Conservation (phyloP, 1,139 yeast species). For the Debaryomyces udenii region DNA sequence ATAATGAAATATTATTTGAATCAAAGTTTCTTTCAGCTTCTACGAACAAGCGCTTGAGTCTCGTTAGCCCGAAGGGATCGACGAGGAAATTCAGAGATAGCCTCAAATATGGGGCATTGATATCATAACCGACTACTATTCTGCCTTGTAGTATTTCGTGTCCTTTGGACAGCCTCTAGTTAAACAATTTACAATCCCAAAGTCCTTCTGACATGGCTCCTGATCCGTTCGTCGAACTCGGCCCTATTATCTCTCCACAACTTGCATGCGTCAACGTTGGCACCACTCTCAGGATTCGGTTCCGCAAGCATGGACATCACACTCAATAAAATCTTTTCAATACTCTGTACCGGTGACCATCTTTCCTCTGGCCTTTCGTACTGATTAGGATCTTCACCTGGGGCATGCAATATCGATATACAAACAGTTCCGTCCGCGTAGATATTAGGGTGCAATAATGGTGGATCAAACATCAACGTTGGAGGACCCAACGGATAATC, state of each 20-base stretch:
- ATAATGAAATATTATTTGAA: too few relatives aligned
- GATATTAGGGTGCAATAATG: constrained; percentile 89
- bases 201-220: constrained; percentile 64
- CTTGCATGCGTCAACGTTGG: constrained; percentile 95
- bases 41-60: too few relatives aligned
- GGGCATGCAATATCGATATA: constrained; percentile 90
- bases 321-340: constrained; percentile 88
- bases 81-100: too few relatives aligned
- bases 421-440: constrained; percentile 95
- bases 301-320: constrained; percentile 97
- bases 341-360: constrained; percentile 98
- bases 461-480: constrained; percentile 76
- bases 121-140: too few relatives aligned
- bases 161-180: too few relatives aligned
- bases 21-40: too few relatives aligned
- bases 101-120: too few relatives aligned
- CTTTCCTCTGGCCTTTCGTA: constrained; percentile 95
- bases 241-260: constrained; percentile 85
- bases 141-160: neutral
- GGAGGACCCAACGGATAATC: constrained; percentile 97
- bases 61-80: too few relatives aligned
- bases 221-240: constrained; percentile 67
- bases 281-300: constrained; percentile 96
- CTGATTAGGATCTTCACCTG: constrained; percentile 96
- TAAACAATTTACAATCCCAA: constrained; percentile 69